A percentile compares a stretch with the other conserved stretches of the same genome.
Evolutionary conservation across 1,284 basidiomycete species (phyloP).

Genomic region (Ustilago cynodontis): DNA sequence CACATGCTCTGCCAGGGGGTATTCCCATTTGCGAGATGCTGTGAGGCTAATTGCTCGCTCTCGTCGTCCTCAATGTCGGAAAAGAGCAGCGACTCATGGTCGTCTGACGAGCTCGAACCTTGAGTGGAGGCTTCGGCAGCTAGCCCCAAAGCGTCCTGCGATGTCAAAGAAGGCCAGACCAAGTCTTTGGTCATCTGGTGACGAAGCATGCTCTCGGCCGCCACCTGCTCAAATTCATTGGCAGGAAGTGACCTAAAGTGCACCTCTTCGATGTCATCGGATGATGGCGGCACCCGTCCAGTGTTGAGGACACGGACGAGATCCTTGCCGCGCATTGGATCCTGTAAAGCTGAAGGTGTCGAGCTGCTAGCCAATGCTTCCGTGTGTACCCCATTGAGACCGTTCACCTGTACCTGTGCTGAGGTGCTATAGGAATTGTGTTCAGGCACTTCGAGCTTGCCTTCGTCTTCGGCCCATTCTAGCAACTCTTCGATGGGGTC

Average conservation of each 20-base stretch:
- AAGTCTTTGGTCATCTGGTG: slow-evolving; percentile 27
- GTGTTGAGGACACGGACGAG: slow-evolving; percentile 33
- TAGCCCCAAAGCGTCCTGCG: background rate
- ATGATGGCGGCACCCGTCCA: slow-evolving; percentile 27
- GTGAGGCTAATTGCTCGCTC: slow-evolving; percentile 7
- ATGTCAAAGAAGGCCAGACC: slow-evolving; percentile 24
- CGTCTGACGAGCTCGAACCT: slow-evolving; percentile 25
- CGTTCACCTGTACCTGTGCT: slow-evolving; percentile 11
- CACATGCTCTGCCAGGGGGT: too few relatives aligned
- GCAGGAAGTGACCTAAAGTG: slow-evolving; percentile 26
- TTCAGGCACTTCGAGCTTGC: slow-evolving; percentile 14
- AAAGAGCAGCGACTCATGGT: slow-evolving; percentile 19
- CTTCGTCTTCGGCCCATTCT: slow-evolving; percentile 59
- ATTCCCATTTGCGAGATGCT: slow-evolving; percentile 4
- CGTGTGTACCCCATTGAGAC: slow-evolving; percentile 18
- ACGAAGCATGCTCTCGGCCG: slow-evolving; percentile 34
- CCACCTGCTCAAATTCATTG: slow-evolving; percentile 23
- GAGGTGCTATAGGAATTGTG: background rate
- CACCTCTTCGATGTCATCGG: slow-evolving; percentile 21
- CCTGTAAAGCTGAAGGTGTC: slow-evolving; percentile 23
- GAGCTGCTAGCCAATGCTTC: slow-evolving; percentile 10
- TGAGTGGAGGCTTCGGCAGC: slow-evolving; percentile 21
- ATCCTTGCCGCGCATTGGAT: slow-evolving; percentile 49
- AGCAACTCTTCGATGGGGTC: slow-evolving; percentile 51
- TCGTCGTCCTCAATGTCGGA: slow-evolving; percentile 32